These are phyloP conservation scores for Xylaria grammica DNA, from an alignment of 495 filamentous ascomycete species.

Conservation along the genomic window DNA sequence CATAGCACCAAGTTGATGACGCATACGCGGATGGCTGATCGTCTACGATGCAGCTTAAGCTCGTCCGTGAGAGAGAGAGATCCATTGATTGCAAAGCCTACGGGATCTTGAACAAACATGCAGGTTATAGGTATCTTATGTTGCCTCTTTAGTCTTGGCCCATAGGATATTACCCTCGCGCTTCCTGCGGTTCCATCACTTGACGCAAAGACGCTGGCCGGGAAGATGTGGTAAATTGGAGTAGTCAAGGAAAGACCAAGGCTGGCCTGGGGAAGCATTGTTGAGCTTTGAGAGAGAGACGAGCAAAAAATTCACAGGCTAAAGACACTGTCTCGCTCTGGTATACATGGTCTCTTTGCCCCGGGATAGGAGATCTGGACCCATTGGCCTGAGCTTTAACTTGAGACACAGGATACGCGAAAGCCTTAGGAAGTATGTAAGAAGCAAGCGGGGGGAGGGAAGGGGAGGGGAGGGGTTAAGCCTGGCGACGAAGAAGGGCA, in stretches of 20 bases:
- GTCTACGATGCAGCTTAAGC: conserved; percentile 1
- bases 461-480: too few species aligned
- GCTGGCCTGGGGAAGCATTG: conserved; percentile 24
- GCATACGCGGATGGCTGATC: conserved; percentile 1
- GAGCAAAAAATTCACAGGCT: conserved; percentile 21
- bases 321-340: conserved; percentile 30
- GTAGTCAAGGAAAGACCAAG: conserved; percentile 28
- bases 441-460: conserved; percentile 20
- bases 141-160: conserved; percentile 34
- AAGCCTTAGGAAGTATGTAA: conserved; percentile 17
- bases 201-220: conserved; percentile 30
- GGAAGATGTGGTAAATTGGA: conserved; percentile 33
- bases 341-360: conserved; percentile 17
- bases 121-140: conserved; percentile 36
- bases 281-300: conserved; percentile 27
- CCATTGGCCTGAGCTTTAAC: conserved; percentile 13
- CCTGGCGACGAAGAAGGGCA: conserved; percentile 14
- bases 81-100: conserved; percentile 27
- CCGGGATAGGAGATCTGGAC: conserved; percentile 1
- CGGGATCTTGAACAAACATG: conserved; percentile 36
- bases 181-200: conserved; percentile 31
- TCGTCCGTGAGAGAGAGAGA: conserved; percentile 23
- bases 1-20: conserved; percentile 3
- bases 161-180: conserved; percentile 37
- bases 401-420: conserved; percentile 16